These are phyloP conservation scores for Purshia tridentata DNA, from an alignment of 306 rosid genomes.

Conservation along the genomic window DNA sequence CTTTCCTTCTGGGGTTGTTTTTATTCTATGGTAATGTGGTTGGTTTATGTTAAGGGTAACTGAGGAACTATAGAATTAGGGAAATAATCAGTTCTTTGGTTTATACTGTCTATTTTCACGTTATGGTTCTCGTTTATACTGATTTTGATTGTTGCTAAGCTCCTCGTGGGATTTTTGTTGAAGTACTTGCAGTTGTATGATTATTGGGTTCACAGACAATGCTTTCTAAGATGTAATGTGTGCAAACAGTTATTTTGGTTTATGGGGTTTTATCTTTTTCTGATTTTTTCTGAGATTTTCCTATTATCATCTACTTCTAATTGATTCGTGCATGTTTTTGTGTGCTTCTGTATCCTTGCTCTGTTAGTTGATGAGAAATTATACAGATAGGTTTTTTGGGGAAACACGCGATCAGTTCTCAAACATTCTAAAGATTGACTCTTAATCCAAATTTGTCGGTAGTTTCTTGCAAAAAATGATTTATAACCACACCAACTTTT, in stretches of 20 bases:
- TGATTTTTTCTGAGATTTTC: background rate
- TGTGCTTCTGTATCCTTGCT: background rate
- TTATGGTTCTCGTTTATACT: background rate
- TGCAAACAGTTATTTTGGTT: background rate
- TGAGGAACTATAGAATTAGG: background rate
- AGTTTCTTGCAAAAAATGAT: background rate
- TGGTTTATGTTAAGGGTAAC: slow-evolving; percentile 1
- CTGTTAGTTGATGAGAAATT: background rate
- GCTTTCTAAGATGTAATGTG: background rate
- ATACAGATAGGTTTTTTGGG: background rate
- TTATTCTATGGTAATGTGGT: background rate
- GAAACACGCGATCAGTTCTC: background rate
- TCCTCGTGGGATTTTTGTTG: background rate
- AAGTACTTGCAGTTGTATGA: background rate
- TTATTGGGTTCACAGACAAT: background rate
- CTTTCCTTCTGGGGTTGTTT: background rate
- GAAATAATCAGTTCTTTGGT: background rate
- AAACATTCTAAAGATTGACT: background rate
- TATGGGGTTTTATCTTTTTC: background rate
- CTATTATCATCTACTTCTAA: background rate
- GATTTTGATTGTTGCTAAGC: background rate
- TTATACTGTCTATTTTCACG: background rate
- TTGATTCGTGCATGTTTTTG: background rate
- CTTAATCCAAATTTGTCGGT: background rate
- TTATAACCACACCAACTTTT: background rate